Evolutionary conservation across 164 flowering plant species (phyloP), one percentile per base, ranked within the genome.

Genomic region (Vitis vinifera): DNA sequence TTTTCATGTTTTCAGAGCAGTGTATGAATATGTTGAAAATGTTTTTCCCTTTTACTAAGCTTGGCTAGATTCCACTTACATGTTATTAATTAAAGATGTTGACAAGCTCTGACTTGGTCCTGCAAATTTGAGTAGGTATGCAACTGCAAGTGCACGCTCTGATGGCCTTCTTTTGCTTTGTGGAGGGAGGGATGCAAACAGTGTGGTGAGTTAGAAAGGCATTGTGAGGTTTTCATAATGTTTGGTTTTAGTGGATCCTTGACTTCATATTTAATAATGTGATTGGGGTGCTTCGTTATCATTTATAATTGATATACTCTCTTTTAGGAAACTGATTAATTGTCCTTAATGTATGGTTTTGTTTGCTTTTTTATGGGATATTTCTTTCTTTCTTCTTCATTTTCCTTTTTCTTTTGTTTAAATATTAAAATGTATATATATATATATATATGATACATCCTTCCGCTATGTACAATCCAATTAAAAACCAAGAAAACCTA

Each of bases 151-250:
- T 86, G 99, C 97, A 66, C 94, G 98, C 13, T 90, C 98, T 73
- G 99, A 95, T 86, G 99, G 99, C 52, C 98, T 95, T 82, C 97
- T 95, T 78, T 83, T 95, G 74, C 97, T 93, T 64, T 95, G 99
- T 82, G 99, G 99, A 71, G 99, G 99, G 71, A 89, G 99, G 77
- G 99, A 96, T 83, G 97, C 97, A 64, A 93, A 76, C 71, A 89
- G 98, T 81, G 98, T 91, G 91, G 99, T 96, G 66, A 85, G 94
- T 73, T 67, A 27, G 63, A 67, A 47, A 2, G 13, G 13, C 52
- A 13, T 15, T 37, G 29, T 55, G 44, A 37, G 44, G 44, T 37
- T 37, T 37, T 55, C 37, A 11, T 15, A 11, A 23, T 75, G 14
- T 58, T 23, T 65, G 29, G 37, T 59, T 55, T n/a, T 65, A 0